Evolutionary conservation across 306 rosid species (phyloP).

Genomic region (Lathyrus tuberosus): DNA sequence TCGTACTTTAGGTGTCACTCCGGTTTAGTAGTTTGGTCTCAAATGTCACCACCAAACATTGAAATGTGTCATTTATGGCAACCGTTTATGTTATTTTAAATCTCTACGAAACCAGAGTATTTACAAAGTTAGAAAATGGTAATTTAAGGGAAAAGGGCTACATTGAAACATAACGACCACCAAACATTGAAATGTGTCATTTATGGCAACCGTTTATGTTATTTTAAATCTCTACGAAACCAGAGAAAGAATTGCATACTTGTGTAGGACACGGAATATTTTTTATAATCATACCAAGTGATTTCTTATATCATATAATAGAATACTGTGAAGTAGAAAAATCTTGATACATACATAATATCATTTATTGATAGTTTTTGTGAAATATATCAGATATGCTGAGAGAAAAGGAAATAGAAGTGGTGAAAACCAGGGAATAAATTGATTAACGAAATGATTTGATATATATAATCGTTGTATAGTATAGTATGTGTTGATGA

Average conservation of each 20-base stretch:
- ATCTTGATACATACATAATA: not conserved
- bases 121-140: no score
- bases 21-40: not conserved
- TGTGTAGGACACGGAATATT: slow-evolving; percentile 26
- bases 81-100: slow-evolving; percentile 6
- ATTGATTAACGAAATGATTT: not conserved
- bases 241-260: slow-evolving; percentile 5
- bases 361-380: slow-evolving; percentile 5
- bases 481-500: not conserved
- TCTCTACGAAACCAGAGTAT: not conserved
- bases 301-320: slow-evolving; percentile 17
- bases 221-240: slow-evolving; percentile 8
- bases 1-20: slow-evolving; percentile 1
- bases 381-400: not conserved
- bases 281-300: not conserved
- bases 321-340: slow-evolving; percentile 20
- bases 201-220: not conserved
- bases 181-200: slow-evolving; percentile 2
- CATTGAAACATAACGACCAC: no score
- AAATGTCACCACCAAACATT: not conserved
- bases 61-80: not conserved
- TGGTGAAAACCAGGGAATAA: not conserved
- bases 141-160: no score
- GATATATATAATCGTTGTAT: not conserved
- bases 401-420: not conserved